Base-by-base conservation (phyloP, 2,329 filamentous ascomycete species). In the Graphiopsis chlorocephala region DNA sequence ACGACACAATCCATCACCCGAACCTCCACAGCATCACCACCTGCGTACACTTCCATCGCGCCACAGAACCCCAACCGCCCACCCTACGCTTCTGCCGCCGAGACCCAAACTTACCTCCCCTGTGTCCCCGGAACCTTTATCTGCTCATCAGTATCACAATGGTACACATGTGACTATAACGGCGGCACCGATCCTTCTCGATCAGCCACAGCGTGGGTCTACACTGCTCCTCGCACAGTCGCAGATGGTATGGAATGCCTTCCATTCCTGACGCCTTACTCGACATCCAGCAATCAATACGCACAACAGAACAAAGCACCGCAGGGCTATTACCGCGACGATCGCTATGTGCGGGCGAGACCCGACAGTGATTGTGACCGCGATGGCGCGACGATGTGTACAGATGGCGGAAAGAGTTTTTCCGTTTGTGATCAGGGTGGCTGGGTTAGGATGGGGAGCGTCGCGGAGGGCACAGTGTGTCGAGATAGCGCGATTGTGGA, bases 81-180 rank as follows among this genome's bases (percentile, higher is more conserved):
- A 26, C 61, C 61, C 20, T 74, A 70, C 61, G 72, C 70, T 25
- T 67, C 67, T n/a, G 71, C 71, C 23, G 70, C 69, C 53, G 70
- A 77, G 60, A 68, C 72, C 20, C 66, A 69, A 33, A 61, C 64
- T 58, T 77, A 75, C 64, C 71, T 77, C 1, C 76, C 77, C 35
- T 80, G 78, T 67, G 71, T 73, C 1, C 77, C 77, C 0, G 77
- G 76, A 23, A 74, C 75, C n/a, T 78, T 77, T 71, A 73, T 79
- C 66, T 80, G 78, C 75, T 74, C 73, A 29, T 74, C 71, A 3
- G 29, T 62, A 20, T 73, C 67, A 2, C 68, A 72, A 23, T 80
- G 75, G 70, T 71, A 74, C 48, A 79, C 76, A 10, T 79, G 78
- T 70, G 70, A 73, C 65, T 74, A 72, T 67, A 70, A 70, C 52